Conservation (phyloP, 2,329 filamentous ascomycete species). For the Venturia asperata region DNA sequence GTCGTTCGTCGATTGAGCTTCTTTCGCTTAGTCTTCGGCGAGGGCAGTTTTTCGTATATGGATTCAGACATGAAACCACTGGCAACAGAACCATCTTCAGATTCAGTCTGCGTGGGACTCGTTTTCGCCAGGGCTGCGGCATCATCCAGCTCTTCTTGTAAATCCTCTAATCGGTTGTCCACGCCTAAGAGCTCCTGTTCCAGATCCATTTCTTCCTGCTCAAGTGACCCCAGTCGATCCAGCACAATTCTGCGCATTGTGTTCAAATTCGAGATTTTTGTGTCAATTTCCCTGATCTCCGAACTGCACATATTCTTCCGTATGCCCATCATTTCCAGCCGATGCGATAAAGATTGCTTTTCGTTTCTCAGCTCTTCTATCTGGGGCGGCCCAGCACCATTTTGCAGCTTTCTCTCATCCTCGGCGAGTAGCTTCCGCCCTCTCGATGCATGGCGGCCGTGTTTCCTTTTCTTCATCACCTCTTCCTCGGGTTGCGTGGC, state of each 20-base stretch:
- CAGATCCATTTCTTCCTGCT: slow-evolving; percentile 82
- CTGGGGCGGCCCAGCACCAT: slow-evolving; percentile 55
- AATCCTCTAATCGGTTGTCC: slow-evolving; percentile 55
- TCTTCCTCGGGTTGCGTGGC: slow-evolving; percentile 71
- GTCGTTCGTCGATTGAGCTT: slow-evolving; percentile 60
- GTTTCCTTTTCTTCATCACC: slow-evolving; percentile 55
- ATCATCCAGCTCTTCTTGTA: slow-evolving; percentile 51
- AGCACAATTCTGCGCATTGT: slow-evolving; percentile 89
- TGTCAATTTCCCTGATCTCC: slow-evolving; percentile 94
- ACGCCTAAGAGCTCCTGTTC: slow-evolving; percentile 71
- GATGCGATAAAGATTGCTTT: slow-evolving; percentile 70
- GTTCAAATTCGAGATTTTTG: slow-evolving; percentile 87
- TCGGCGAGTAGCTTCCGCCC: slow-evolving; percentile 65
- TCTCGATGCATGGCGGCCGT: slow-evolving; percentile 61
- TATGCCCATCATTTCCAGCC: slow-evolving; percentile 82
- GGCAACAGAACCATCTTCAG: slow-evolving; percentile 44
- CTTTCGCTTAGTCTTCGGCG: slow-evolving; percentile 48
- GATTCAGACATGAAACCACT: slow-evolving; percentile 89
- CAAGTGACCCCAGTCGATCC: slow-evolving; percentile 74
- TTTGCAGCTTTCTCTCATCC: slow-evolving; percentile 42
- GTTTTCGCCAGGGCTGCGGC: slow-evolving; percentile 39
- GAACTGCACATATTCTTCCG: slow-evolving; percentile 97
- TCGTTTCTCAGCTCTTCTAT: slow-evolving; percentile 66
- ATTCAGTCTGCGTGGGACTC: slow-evolving; percentile 33
- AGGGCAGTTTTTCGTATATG: slow-evolving; percentile 85